A percentile compares a stretch with the other conserved stretches of the same genome.
phyloP scores from a whole-genome alignment of 169 alveolate species.

The Babesia sp. region DNA sequence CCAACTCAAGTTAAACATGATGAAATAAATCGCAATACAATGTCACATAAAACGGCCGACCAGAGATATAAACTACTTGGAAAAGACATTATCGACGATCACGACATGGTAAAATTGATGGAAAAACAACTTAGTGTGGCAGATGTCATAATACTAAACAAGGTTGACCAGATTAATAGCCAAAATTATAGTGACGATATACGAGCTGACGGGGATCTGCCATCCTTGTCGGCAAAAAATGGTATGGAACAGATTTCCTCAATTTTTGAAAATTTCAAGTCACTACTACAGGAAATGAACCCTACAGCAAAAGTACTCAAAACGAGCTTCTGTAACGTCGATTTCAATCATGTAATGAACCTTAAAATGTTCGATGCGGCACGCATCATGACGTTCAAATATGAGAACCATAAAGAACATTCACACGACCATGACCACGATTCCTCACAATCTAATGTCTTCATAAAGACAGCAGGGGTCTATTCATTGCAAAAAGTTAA shows the following conservation, averaged over 20 bases:
- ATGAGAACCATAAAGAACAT: constrained; percentile 26
- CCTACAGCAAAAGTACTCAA: constrained; percentile 21
- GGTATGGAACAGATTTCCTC: not conserved
- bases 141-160: constrained; percentile 78
- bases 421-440: constrained; percentile 8
- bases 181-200: not conserved
- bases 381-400: constrained; percentile 11
- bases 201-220: not conserved
- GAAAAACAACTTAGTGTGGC: constrained; percentile 78
- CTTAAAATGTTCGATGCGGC: constrained; percentile 46
- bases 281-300: not conserved
- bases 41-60: not conserved
- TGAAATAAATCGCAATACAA: not conserved
- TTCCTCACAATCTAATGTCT: constrained; percentile 8
- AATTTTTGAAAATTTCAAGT: not conserved
- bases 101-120: constrained; percentile 30
- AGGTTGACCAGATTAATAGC: constrained; percentile 55
- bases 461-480: constrained; percentile 14
- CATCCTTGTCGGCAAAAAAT: not conserved
- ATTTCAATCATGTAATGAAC: constrained; percentile 33
- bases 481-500: constrained; percentile 44
- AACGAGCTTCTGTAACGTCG: constrained; percentile 37
- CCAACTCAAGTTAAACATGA: not conserved
- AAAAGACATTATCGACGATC: constrained; percentile 18
- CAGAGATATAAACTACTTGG: constrained; percentile 20